Conservation (phyloP, 768 basidiomycete species). For the Galerina marginata region DNA sequence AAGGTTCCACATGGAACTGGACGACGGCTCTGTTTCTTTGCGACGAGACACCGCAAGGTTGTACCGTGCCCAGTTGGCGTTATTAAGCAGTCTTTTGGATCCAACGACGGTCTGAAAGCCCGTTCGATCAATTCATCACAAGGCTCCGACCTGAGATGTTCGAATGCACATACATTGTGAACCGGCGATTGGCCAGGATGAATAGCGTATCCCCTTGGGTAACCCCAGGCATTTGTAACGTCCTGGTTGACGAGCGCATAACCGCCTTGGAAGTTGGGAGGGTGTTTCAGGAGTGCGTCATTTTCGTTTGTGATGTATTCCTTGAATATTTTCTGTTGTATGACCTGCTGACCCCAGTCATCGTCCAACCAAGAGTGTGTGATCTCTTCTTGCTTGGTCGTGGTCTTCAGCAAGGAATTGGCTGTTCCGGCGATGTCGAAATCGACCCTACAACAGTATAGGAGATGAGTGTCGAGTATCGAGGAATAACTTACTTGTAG, state of each 20-base stretch:
- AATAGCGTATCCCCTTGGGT: slow-evolving; percentile 62
- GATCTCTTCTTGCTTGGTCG: slow-evolving; percentile 53
- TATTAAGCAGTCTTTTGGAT: slow-evolving; percentile 62
- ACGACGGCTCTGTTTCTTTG: slow-evolving; percentile 66
- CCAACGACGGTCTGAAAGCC: slow-evolving; percentile 55
- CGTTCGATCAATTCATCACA: background rate
- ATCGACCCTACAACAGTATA: slow-evolving; percentile 50
- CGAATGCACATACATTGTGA: slow-evolving; percentile 43
- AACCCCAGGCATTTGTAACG: slow-evolving; percentile 59
- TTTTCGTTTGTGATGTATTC: slow-evolving; percentile 57
- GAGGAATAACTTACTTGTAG: slow-evolving; percentile 45
- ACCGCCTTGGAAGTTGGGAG: slow-evolving; percentile 59
- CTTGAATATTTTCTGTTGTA: slow-evolving; percentile 57
- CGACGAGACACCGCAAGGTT: slow-evolving; percentile 60
- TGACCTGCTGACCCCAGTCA: slow-evolving; percentile 60
- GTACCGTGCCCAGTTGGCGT: slow-evolving; percentile 71
- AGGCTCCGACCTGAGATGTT: background rate
- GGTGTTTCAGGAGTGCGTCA: slow-evolving; percentile 55
- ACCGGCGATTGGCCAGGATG: slow-evolving; percentile 63
- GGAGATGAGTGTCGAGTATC: background rate
- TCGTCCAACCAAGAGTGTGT: slow-evolving; percentile 63
- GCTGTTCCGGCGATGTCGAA: slow-evolving; percentile 64
- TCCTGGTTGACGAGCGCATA: slow-evolving; percentile 63
- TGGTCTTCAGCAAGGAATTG: slow-evolving; percentile 61
- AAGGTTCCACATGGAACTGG: slow-evolving; percentile 66